Base-by-base conservation (phyloP, 352 stramenopile species). In the Aphanomyces invadans region DNA sequence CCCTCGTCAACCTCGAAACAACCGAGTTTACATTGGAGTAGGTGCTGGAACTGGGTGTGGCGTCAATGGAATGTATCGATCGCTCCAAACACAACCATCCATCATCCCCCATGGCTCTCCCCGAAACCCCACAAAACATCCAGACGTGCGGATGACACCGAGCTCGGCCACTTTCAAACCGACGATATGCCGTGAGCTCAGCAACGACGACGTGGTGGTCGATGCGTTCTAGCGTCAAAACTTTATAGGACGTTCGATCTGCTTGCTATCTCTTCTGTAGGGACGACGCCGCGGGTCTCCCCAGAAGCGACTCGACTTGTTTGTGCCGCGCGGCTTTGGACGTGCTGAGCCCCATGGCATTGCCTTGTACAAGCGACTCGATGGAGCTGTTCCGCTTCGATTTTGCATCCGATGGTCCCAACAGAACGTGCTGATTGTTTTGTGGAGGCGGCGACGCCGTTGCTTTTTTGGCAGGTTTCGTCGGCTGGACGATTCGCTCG, bases 1-100 rank as follows among this genome's bases (percentile, higher is more conserved):
- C 97, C 53, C 89, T 97, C n/a, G 90, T 99, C 23, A 90, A 96
- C 38, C 98, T 99, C 92, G 93, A 98, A 68, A 80, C 90, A 65
- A 98, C 90, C 26, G 95, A 97, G 67, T 98, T 99, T 72, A 90
- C 76, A 45, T 77, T 90, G n/a, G 81, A 90, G 70, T 92, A 73
- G 73, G 17, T 45, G 38, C 17, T 17, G 38, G n/a, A n/a, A n/a
- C n/a, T n/a, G n/a, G n/a, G n/a, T n/a, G n/a, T n/a, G n/a, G n/a
- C n/a, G n/a, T n/a, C n/a, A n/a, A n/a, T n/a, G n/a, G n/a, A n/a
- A n/a, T n/a, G n/a, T n/a, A n/a, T n/a, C n/a, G n/a, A n/a, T n/a
- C n/a, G n/a, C n/a, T n/a, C n/a, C n/a, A n/a, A n/a, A n/a, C n/a
- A n/a, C n/a, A n/a, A n/a, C n/a, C n/a, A n/a, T n/a, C n/a, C n/a